Evolutionary conservation across 139 green algal species (phyloP).

Genomic region (Astrephomene gubernaculifera): DNA sequence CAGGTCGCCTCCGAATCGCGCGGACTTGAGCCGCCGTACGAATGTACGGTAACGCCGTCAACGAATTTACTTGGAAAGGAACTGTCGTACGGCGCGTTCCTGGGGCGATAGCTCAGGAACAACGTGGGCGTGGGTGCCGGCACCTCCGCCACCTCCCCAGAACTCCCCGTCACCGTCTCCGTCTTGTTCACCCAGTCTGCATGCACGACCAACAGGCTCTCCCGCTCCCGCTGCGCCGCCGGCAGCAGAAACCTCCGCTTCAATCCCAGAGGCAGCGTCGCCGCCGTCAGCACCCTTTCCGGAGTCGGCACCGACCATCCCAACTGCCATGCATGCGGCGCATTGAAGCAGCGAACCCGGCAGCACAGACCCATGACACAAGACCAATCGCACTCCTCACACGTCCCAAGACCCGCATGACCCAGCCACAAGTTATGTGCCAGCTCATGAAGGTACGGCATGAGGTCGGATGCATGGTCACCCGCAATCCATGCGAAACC

Average conservation of each 20-base stretch:
- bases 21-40: conserved; percentile 9
- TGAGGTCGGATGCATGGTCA: background rate
- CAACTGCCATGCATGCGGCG: conserved; percentile 42
- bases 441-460: conserved; percentile 48
- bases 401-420: background rate
- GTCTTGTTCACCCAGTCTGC: conserved; percentile 7
- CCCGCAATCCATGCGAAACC: conserved; percentile 18
- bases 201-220: background rate
- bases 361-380: conserved; percentile 41
- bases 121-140: background rate
- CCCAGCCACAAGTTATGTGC: conserved; percentile 31
- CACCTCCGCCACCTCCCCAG: background rate
- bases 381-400: conserved; percentile 33
- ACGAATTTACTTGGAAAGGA: conserved; percentile 3
- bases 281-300: background rate
- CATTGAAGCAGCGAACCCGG: conserved; percentile 25
- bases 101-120: conserved; percentile 34
- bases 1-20: background rate
- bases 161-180: background rate
- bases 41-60: conserved; percentile 11
- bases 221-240: background rate
- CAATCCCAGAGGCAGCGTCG: background rate
- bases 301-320: conserved; percentile 18
- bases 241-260: background rate
- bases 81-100: background rate